phyloP scores from a whole-genome alignment of 805 yeast species.

The Saturnispora sekii region DNA sequence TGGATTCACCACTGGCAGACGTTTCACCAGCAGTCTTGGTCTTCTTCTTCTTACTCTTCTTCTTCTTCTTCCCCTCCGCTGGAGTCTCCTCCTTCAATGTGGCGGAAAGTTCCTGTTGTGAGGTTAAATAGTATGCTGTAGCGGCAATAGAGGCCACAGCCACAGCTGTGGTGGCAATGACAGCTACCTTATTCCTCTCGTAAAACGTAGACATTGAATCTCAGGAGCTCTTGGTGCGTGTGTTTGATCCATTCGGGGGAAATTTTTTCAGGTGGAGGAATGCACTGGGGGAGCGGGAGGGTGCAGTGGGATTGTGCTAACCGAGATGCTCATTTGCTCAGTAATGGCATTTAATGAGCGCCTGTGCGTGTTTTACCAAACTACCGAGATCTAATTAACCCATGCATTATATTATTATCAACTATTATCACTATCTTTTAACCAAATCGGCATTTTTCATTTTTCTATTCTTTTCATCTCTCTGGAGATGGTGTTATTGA shows the following conservation, averaged over 20 bases:
- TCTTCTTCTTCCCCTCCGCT: conserved; percentile 24
- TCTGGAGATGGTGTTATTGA: conserved; percentile 39
- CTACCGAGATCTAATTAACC: no score
- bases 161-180: conserved; percentile 41
- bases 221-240: not conserved
- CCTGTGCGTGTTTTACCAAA: no score
- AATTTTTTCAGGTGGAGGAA: no score
- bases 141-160: conserved; percentile 42
- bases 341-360: no score
- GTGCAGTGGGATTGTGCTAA: not conserved
- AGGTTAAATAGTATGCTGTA: conserved; percentile 32
- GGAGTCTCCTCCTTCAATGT: conserved; percentile 6
- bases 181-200: conserved; percentile 39
- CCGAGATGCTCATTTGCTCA: no score
- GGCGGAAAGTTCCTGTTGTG: conserved; percentile 21
- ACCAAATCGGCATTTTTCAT: not conserved
- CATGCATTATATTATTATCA: not conserved
- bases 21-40: conserved; percentile 16
- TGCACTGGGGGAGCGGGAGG: not conserved
- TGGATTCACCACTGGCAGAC: conserved; percentile 21
- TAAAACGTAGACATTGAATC: conserved; percentile 26
- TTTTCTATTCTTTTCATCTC: conserved; percentile 37
- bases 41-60: conserved; percentile 35
- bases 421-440: not conserved
- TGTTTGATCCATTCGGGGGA: no score